Evolutionary conservation across 257 asterid genomes (phyloP), one percentile per base, ranked within the genome.

Genomic region (Nicotiana benthamiana): DNA sequence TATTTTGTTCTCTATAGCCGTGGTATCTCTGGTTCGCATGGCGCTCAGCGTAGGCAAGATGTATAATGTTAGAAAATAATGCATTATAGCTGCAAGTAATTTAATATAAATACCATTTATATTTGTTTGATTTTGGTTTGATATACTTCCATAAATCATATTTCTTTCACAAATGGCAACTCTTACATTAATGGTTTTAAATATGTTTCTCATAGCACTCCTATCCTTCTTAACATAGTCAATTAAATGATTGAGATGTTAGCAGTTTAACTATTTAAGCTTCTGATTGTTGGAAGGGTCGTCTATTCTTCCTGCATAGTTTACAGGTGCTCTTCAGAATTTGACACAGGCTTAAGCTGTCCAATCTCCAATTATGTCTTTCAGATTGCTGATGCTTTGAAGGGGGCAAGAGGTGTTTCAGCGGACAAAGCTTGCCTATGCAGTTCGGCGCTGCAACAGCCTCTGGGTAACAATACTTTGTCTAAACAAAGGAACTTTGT

Each of bases 361-460:
- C 24, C 61, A 46, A 74, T 74, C 43, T 74, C 61, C 78, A 74
- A 48, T 74, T 24, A 74, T 26, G 36, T 48, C 40, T 86, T 82
- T 70, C 94, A 95, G 99, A 85, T 86, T 66, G 86, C 88, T 83
- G 95, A 90, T 80, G 63, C 84, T 68, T 84, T 87, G 61, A 90
- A 89, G 83, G 88, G 90, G 75, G 84, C 84, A 83, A 54, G 75
- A 83, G 30, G 84, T 83, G 70, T 83, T 79, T 83, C 43, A 64
- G 89, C 88, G 53, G 92, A 87, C 81, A 86, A 86, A 75, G 40
- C 77, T 82, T 80, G 89, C 91, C 78, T 80, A 46, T 74, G 84
- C 78, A 85, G 83, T 84, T 87, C 83, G 75, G 75, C 51, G 77
- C 79, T 62, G 57, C 86, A 85, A 62, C 87, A 81, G 43, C 65